Conservation (phyloP, 179 eudicot genomes). For the Drosera spatulata region DNA sequence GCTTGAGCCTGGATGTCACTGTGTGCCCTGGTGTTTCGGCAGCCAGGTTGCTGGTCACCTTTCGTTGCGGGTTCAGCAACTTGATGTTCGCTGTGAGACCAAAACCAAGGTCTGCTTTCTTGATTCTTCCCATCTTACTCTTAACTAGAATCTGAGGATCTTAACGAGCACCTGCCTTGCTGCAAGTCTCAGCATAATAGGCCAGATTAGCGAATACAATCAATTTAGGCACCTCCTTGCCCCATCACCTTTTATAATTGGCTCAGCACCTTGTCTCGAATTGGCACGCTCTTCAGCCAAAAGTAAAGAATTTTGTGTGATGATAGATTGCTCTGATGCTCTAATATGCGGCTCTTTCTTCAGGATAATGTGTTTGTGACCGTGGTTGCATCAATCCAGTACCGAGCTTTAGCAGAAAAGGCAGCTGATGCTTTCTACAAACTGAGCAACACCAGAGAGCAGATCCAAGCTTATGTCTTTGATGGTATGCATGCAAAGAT, state of each 20-base stretch:
- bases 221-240: no score
- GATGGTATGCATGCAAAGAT: conserved; percentile 25
- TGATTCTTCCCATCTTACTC: no score
- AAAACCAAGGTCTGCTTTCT: conserved; percentile 30
- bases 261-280: no score
- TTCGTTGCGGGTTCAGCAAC: conserved; percentile 37
- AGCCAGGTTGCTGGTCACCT: conserved; percentile 36
- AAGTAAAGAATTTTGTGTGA: no score
- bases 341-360: neutral
- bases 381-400: conserved; percentile 42
- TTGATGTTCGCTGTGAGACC: conserved; percentile 47
- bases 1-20: conserved; percentile 45
- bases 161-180: no score
- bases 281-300: no score
- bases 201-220: no score
- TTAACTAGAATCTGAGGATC: no score
- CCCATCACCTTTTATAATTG: no score
- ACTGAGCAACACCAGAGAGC: no score
- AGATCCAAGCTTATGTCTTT: conserved; percentile 37
- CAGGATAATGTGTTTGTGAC: conserved; percentile 49
- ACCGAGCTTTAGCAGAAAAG: conserved; percentile 27
- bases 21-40: conserved; percentile 41
- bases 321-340: neutral
- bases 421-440: no score
- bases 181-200: no score